Evolutionary conservation across 2,329 filamentous ascomycete species (phyloP).

Genomic region (Ophiostoma triangulosporum): DNA sequence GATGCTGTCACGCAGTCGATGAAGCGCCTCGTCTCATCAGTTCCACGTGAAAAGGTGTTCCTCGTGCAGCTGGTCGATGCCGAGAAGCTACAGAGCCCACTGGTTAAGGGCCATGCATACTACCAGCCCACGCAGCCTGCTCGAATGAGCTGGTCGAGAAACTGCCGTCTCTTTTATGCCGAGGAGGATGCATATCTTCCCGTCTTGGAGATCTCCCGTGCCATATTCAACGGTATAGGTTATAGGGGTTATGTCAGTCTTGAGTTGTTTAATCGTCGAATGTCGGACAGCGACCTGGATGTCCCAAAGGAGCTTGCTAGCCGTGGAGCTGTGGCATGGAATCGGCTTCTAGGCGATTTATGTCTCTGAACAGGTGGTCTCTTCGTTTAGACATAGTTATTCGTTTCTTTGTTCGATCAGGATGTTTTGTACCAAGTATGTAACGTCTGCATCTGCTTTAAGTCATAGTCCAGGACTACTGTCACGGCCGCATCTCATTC

Average conservation of each 20-base stretch:
- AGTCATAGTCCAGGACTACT: too few relatives aligned
- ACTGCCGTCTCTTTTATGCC: conserved; percentile 46
- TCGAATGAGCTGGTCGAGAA: conserved; percentile 51
- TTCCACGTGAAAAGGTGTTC: conserved; percentile 38
- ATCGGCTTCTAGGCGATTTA: conserved; percentile 17
- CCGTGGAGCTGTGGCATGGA: conserved; percentile 37
- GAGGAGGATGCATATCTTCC: conserved; percentile 46
- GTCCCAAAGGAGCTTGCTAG: conserved; percentile 38
- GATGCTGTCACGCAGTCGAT: conserved; percentile 32
- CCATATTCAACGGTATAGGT: conserved; percentile 40
- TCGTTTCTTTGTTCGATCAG: too few relatives aligned
- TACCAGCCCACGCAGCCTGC: conserved; percentile 38
- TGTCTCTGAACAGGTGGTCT: too few relatives aligned
- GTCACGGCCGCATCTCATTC: too few relatives aligned
- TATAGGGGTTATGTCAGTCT: conserved; percentile 47
- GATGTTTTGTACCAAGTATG: too few relatives aligned
- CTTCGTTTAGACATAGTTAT: too few relatives aligned
- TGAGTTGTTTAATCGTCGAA: conserved; percentile 43
- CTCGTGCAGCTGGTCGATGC: conserved; percentile 51
- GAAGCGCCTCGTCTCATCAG: conserved; percentile 22
- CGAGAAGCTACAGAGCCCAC: conserved; percentile 34
- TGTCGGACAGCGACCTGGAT: conserved; percentile 28
- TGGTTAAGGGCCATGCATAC: conserved; percentile 37
- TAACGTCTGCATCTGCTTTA: too few relatives aligned
- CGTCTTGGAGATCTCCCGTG: conserved; percentile 35